Base-by-base conservation (phyloP, 495 filamentous ascomycete species). In the Trichoderma erinaceum region DNA sequence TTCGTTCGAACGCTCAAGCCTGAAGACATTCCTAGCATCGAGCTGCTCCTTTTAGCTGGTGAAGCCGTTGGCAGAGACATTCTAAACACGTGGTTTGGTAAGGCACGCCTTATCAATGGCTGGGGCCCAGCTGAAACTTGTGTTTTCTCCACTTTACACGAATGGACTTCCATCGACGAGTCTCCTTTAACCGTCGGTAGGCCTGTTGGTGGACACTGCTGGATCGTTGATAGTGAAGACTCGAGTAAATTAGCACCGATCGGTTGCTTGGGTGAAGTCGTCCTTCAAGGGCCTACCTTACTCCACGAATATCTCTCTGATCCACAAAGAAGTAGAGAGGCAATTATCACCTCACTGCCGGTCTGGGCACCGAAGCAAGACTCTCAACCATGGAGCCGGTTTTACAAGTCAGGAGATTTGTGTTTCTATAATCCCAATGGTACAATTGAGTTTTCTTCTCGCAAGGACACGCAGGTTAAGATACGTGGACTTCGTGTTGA, bases 71-170 rank as follows among this genome's bases (percentile, higher is more conserved):
- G 67, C 13, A 67, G 56, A 5, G 50, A 63, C 29, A 65, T 70
- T 12, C 21, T 65, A 73, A 35, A 65, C 15, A 46, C 18, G 18
- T 41, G 64, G 41, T 65, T 44, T 21, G 64, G 64, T 32, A 41
- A 46, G 64, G 64, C 44, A 12, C 64, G 64, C 18, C 75, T 80
- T 21, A 71, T 86, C 35, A 86, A 86, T 69, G 82, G 75, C 2
- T 88, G 87, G 58, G 85, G 86, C 1, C 85, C 85, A 13, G 74
- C 78, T 2, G 80, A 83, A 44, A 65, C 64, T 21, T 65, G 64
- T 46, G 35, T 41, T 0, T 65, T 65, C 18, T 65, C 64, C 6
- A 74, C 77, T 0, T 70, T 75, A 68, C 72, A 68, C 70, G 64
- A 65, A 35, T 65, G 64, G 64, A 11, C 64, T 13, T 65, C 64